These are phyloP conservation scores for Talaromyces marneffei DNA, from an alignment of 2,329 filamentous ascomycete species.

Conservation along the genomic window DNA sequence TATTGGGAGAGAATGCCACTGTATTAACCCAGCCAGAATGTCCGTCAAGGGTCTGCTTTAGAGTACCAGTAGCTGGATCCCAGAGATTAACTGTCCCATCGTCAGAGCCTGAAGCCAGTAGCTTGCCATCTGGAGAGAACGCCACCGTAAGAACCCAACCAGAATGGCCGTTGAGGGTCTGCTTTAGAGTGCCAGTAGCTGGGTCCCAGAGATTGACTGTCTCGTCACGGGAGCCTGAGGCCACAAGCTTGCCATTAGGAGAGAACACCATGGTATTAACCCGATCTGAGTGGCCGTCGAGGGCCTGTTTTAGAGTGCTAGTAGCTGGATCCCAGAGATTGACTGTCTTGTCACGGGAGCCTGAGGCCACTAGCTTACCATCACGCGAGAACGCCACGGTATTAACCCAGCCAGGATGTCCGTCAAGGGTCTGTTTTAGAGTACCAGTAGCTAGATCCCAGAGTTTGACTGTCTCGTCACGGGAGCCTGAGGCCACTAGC, in stretches of 20 bases:
- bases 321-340: not conserved
- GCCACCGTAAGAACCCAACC: too few relatives aligned
- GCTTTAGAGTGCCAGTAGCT: too few relatives aligned
- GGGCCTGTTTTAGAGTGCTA: too few relatives aligned
- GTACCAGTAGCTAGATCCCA: too few relatives aligned
- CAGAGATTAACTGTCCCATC: not conserved
- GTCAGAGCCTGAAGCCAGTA: not conserved
- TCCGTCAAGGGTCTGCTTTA: not conserved
- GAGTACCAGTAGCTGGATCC: not conserved
- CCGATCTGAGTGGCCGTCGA: too few relatives aligned
- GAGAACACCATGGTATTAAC: too few relatives aligned
- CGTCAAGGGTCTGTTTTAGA: too few relatives aligned
- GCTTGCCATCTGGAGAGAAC: too few relatives aligned
- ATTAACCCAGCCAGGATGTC: too few relatives aligned
- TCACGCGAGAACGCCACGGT: too few relatives aligned
- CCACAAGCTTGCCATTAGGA: too few relatives aligned
- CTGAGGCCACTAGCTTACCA: not conserved
- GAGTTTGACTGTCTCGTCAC: not conserved
- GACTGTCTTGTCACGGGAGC: not conserved
- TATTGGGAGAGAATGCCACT: not conserved
- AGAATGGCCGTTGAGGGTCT: too few relatives aligned
- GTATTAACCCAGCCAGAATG: not conserved
- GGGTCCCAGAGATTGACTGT: not conserved
- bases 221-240: not conserved
- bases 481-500: not conserved